Conservation (phyloP, 2,329 filamentous ascomycete genomes). For the Aureobasidium zeae region DNA sequence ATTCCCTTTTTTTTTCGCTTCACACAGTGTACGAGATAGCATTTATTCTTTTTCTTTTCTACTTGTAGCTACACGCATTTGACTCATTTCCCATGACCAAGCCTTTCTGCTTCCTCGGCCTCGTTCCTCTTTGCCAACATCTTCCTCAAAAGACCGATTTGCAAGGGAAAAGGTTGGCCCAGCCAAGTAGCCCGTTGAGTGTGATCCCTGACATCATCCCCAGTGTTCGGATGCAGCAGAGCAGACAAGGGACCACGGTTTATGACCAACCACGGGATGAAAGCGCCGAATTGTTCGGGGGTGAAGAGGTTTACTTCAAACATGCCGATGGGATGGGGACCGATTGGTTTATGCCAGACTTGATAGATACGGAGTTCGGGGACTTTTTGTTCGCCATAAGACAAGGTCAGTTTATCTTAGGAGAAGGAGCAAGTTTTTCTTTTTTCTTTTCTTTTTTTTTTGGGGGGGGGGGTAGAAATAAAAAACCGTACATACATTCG, state of each 20-base stretch:
- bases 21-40: too few relatives aligned
- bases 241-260: slow-evolving; percentile 71
- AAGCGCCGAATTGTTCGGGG: slow-evolving; percentile 77
- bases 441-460: not conserved
- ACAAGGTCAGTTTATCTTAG: too few relatives aligned
- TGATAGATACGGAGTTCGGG: slow-evolving; percentile 76
- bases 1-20: slow-evolving; percentile 32
- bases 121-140: slow-evolving; percentile 17
- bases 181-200: slow-evolving; percentile 64
- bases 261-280: slow-evolving; percentile 75
- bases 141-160: slow-evolving; percentile 43
- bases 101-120: too few relatives aligned
- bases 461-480: not conserved
- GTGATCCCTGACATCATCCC: slow-evolving; percentile 54
- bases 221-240: slow-evolving; percentile 74
- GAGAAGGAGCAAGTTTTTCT: not conserved
- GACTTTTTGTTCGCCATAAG: too few relatives aligned
- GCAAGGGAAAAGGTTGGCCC: slow-evolving; percentile 56
- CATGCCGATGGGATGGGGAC: slow-evolving; percentile 77
- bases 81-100: too few relatives aligned
- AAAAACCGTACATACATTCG: slow-evolving; percentile 52
- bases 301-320: slow-evolving; percentile 87
- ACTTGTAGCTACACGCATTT: too few relatives aligned
- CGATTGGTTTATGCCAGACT: slow-evolving; percentile 67
- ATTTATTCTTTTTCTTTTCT: too few relatives aligned